These are phyloP conservation scores for Trypanosoma conorhini DNA, from an alignment of 208 protist genomes.

Conservation along the genomic window DNA sequence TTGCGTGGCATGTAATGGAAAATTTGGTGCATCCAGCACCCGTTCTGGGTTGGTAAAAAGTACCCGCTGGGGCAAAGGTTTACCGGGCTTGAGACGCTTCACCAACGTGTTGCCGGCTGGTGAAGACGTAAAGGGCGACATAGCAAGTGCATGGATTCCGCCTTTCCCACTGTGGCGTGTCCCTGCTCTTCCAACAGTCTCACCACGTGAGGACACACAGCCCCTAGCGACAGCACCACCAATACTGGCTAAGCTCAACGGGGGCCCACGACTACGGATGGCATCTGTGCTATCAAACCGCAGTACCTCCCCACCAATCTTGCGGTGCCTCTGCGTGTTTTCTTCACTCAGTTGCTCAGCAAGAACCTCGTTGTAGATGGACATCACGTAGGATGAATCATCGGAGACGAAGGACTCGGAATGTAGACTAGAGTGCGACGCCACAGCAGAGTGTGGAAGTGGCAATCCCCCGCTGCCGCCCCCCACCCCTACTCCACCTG, in stretches of 20 bases:
- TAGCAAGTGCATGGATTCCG: neutral
- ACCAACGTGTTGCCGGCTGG: conserved; percentile 13
- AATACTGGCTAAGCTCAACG: neutral
- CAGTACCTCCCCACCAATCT: conserved; percentile 34
- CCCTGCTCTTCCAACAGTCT: neutral
- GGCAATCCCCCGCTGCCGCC: conserved; percentile 8
- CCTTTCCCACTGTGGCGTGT: neutral
- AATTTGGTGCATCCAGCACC: conserved; percentile 79
- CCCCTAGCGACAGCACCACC: conserved; percentile 5
- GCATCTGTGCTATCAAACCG: conserved; percentile 23
- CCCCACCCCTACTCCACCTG: neutral
- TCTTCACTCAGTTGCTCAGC: conserved; percentile 62
- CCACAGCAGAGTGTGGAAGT: conserved; percentile 15
- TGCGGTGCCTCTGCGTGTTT: conserved; percentile 20
- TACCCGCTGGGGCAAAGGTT: conserved; percentile 26
- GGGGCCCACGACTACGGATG: conserved; percentile 1
- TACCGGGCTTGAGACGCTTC: conserved; percentile 21
- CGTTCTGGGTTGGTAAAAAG: conserved; percentile 75
- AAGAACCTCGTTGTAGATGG: conserved; percentile 86
- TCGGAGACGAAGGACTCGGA: conserved; percentile 82
- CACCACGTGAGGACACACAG: conserved; percentile 10
- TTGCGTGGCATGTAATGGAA: conserved; percentile 53
- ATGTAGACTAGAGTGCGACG: conserved; percentile 52
- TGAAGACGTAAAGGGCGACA: conserved; percentile 9
- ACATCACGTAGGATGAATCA: conserved; percentile 79